These are phyloP conservation scores for Triglochin maritima DNA, from an alignment of 106 monocot genomes.

Conservation along the genomic window DNA sequence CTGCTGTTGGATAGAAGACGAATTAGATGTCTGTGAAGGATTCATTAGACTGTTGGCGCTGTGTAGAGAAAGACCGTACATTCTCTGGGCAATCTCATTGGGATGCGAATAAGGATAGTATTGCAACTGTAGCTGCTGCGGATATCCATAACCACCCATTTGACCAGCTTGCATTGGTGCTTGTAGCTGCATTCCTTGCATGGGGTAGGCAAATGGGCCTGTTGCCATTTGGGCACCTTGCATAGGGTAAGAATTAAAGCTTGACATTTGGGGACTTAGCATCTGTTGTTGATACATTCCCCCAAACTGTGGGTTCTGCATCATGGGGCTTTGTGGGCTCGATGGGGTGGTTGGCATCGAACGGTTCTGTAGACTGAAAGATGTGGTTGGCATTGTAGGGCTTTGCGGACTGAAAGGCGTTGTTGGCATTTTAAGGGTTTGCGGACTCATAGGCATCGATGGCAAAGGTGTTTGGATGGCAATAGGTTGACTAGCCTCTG, in stretches of 20 bases:
- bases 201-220: neutral
- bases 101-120: conserved; percentile 14
- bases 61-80: conserved; percentile 60
- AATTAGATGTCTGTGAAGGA: conserved; percentile 15
- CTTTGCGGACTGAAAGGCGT: no score
- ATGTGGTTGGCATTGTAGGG: no score
- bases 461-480: no score
- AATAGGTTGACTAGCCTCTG: conserved; percentile 8
- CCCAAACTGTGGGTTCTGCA: conserved; percentile 15
- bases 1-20: conserved; percentile 24
- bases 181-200: conserved; percentile 7
- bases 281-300: conserved; percentile 7
- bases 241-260: conserved; percentile 4
- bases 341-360: no score
- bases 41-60: conserved; percentile 14
- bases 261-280: neutral
- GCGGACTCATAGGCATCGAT: no score
- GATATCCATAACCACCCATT: conserved; percentile 9
- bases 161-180: conserved; percentile 1
- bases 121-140: conserved; percentile 4
- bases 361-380: no score
- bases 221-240: neutral
- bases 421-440: no score
- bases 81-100: conserved; percentile 47
- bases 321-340: conserved; percentile 8